Evolutionary conservation across 306 rosid genomes (phyloP), one percentile per base, ranked within the genome.

Genomic region (Gynostemma pentaphyllum): DNA sequence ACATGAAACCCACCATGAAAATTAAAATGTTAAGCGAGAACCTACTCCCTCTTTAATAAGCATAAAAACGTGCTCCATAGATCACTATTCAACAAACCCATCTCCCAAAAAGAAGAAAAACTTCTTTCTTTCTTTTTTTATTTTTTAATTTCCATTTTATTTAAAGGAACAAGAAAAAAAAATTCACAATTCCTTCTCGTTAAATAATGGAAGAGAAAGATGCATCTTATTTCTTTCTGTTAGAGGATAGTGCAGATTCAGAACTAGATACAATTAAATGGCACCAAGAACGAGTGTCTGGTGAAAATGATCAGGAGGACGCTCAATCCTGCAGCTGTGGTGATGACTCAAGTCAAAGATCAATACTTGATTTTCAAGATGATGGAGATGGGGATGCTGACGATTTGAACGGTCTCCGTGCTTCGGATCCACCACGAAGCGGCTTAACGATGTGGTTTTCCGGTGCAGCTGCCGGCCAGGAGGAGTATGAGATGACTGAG

Each of bases 1-100:
- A 74, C 72, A 53, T 47, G 62, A 75, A 78, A 66, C 77, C 76
- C 79, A 77, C 75, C 60, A 79, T 28, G 64, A 70, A n/a, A 75
- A 63, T 66, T 72, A 68, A 68, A 73, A 66, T 67, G 70, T 62
- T 69, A 78, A 78, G 78, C 79, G 68, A 74, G 44, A 71, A 63
- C 72, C 81, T 64, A 68, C 83, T n/a, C n/a, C 67, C 62, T 75
- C 57, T 29, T 29, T 10, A n/a, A n/a, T n/a, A n/a, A n/a, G 16
- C 30, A 57, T 27, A 56, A 29, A n/a, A 16, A 2, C n/a, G 16
- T 36, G 4, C 18, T 22, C 45, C 64, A 57, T 46, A 56, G 9
- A 32, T 57, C 29, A 36, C n/a, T 18, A 36, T 41, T 57, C 64
- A 57, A 57, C 64, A 10, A 57, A 56, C 46, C 59, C 64, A 57